Evolutionary conservation across 108 stramenopile species (phyloP).

Genomic region (Cyclostephanos invisitatus): DNA sequence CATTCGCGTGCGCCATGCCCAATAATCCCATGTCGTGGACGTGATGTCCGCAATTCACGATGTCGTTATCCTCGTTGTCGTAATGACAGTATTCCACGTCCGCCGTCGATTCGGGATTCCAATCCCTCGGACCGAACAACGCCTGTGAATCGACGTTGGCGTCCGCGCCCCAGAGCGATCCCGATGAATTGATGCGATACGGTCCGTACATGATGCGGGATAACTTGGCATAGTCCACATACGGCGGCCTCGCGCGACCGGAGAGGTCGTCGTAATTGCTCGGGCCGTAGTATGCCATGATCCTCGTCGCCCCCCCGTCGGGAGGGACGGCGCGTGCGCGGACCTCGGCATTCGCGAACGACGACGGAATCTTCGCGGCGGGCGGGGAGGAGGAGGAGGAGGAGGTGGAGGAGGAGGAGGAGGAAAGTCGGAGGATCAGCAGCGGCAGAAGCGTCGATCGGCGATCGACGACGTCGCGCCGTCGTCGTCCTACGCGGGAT

Average conservation of each 20-base stretch:
- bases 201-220: conserved; percentile 10
- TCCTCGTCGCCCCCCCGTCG: too few relatives aligned
- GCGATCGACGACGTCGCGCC: neutral
- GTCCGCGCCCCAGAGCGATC: conserved; percentile 15
- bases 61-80: neutral
- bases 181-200: conserved; percentile 5
- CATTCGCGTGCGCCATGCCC: conserved; percentile 23
- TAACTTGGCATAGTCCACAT: conserved; percentile 25
- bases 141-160: conserved; percentile 12
- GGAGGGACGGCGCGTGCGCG: too few relatives aligned
- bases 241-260: too few relatives aligned
- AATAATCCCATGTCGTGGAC: conserved; percentile 28
- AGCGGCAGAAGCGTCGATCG: conserved; percentile 1
- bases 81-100: conserved; percentile 9
- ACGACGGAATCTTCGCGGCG: too few relatives aligned
- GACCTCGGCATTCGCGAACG: too few relatives aligned
- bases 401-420: too few relatives aligned
- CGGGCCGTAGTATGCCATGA: too few relatives aligned
- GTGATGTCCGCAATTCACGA: conserved; percentile 13
- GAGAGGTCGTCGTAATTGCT: too few relatives aligned
- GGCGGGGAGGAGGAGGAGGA: too few relatives aligned
- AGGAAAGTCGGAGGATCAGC: too few relatives aligned
- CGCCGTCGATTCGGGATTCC: conserved; percentile 8
- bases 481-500: too few relatives aligned
- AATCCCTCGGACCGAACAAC: conserved; percentile 15